Evolutionary conservation across 352 stramenopile genomes (phyloP).

Genomic region (Phytophthora uliginosa): DNA sequence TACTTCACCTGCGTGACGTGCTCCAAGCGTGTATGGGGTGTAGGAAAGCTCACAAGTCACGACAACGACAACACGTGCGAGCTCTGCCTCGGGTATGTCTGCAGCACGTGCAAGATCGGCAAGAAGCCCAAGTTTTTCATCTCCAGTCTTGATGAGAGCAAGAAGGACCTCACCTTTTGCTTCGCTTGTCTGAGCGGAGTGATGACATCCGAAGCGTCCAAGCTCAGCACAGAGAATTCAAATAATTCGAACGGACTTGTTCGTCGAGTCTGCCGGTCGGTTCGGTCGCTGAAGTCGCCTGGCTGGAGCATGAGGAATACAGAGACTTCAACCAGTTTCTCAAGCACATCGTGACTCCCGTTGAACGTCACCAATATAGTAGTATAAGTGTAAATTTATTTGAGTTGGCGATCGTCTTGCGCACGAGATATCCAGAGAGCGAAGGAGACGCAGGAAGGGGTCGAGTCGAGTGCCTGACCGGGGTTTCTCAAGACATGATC

Average conservation of each 20-base stretch:
- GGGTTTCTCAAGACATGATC: not conserved
- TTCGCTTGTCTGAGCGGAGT: constrained; percentile 14
- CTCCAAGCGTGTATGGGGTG: constrained; percentile 14
- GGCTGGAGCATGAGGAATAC: constrained; percentile 13
- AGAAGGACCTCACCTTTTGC: constrained; percentile 13
- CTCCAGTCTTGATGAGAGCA: constrained; percentile 16
- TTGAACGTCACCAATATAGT: not conserved
- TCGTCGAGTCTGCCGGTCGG: constrained; percentile 21
- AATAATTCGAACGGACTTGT: constrained; percentile 6
- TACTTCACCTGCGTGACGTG: constrained; percentile 25
- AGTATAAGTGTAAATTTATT: not conserved
- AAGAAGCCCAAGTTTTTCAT: constrained; percentile 24
- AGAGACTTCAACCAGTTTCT: constrained; percentile 9
- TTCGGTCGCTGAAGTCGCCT: constrained; percentile 12
- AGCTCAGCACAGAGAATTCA: constrained; percentile 6
- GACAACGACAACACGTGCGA: constrained; percentile 16
- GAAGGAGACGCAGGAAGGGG: not conserved
- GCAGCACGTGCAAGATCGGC: constrained; percentile 21
- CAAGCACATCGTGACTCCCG: not conserved
- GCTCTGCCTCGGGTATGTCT: constrained; percentile 13
- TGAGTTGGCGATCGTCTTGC: not conserved
- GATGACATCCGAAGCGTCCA: constrained; percentile 14
- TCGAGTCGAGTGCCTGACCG: too few species aligned
- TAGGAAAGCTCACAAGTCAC: constrained; percentile 14
- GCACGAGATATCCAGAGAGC: not conserved